A percentile compares a stretch with the other conserved stretches of the same genome.
Conservation (phyloP, 768 basidiomycete genomes). For the Rhodotorula paludigena region DNA sequence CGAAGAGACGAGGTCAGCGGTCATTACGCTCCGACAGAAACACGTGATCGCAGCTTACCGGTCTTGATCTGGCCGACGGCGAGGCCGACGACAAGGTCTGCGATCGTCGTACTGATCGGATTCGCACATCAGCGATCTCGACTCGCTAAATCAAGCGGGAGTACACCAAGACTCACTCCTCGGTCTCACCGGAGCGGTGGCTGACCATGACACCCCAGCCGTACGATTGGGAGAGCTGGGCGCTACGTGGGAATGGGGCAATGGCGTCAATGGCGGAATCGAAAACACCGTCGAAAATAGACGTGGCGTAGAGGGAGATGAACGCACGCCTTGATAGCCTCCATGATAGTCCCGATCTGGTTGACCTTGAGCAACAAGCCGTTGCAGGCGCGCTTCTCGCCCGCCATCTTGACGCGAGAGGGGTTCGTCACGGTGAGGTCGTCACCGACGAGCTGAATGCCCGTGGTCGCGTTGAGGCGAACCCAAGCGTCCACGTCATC, state of each 20-base stretch:
- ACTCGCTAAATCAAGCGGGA: no score
- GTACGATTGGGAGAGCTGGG: slow-evolving; percentile 89
- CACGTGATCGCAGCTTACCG: no score
- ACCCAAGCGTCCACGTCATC: slow-evolving; percentile 99
- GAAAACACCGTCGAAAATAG: no score
- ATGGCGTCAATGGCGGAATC: no score
- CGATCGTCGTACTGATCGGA: slow-evolving; percentile 30
- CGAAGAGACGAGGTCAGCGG: no score
- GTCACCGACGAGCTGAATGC: slow-evolving; percentile 67
- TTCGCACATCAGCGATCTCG: background rate
- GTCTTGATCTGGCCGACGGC: slow-evolving; percentile 94
- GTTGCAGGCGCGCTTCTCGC: slow-evolving; percentile 99
- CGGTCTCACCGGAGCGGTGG: slow-evolving; percentile 97
- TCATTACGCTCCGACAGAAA: no score
- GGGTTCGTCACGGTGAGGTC: slow-evolving; percentile 99
- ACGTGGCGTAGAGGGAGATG: slow-evolving; percentile 50
- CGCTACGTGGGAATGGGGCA: no score
- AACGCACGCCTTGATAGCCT: slow-evolving; percentile 80
- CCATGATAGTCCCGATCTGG: slow-evolving; percentile 92
- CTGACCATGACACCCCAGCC: slow-evolving; percentile 98
- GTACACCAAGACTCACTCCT: slow-evolving; percentile 48
- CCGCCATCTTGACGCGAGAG: slow-evolving; percentile 92
- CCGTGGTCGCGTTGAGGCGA: slow-evolving; percentile 72
- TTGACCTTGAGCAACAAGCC: slow-evolving; percentile 97
- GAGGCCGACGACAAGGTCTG: slow-evolving; percentile 64